Conservation (phyloP, 106 monocot genomes). For the Dendrobium officinale region DNA sequence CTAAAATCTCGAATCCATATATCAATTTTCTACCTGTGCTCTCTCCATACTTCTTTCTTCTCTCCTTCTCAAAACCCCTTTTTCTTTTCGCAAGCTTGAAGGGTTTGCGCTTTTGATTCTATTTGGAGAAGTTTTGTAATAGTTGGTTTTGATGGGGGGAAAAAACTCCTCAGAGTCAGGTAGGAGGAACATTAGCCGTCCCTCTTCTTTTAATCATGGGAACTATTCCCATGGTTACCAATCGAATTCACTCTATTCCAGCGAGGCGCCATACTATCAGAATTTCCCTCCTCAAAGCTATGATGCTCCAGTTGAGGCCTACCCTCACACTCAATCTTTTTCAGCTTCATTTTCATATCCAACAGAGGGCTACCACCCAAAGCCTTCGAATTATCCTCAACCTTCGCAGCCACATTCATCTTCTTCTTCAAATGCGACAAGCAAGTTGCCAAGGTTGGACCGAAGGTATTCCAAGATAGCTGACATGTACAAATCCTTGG, state of each 20-base stretch:
- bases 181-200: background rate
- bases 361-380: background rate
- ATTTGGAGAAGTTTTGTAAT: background rate
- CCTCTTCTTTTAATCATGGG: constrained; percentile 3
- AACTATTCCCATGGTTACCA: background rate
- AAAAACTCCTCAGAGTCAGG: constrained; percentile 8
- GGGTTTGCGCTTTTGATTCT: background rate
- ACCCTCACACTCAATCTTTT: background rate
- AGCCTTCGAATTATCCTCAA: constrained; percentile 3
- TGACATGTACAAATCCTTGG: constrained; percentile 68
- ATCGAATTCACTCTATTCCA: background rate
- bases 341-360: constrained; percentile 5
- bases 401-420: constrained; percentile 7
- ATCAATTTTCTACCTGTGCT: background rate
- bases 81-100: background rate
- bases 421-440: constrained; percentile 1
- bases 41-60: background rate
- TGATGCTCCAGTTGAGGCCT: background rate
- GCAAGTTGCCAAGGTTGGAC: constrained; percentile 31
- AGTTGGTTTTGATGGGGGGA: constrained; percentile 3
- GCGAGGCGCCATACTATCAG: constrained; percentile 1
- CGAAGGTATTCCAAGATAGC: constrained; percentile 69
- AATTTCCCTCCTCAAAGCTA: constrained; percentile 4
- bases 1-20: background rate
- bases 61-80: background rate